These are phyloP conservation scores for Coemansia sp. DNA, from an alignment of 192 early-diverging fungal species.

Conservation along the genomic window DNA sequence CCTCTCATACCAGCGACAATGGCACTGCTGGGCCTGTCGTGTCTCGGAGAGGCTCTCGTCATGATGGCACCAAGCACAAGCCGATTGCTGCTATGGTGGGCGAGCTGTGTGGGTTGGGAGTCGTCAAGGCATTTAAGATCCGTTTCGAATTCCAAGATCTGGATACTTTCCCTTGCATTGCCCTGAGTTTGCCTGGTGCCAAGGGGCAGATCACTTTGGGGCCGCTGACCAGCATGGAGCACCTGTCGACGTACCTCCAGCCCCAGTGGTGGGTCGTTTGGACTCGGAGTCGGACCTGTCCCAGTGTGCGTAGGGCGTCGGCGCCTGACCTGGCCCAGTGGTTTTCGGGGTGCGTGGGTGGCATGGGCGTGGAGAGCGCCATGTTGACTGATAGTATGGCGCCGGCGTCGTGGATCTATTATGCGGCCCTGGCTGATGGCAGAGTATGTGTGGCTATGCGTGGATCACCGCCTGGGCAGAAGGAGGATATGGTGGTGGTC, in stretches of 20 bases:
- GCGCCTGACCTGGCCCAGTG: conserved; percentile 11
- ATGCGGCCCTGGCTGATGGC: conserved; percentile 19
- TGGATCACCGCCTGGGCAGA: neutral
- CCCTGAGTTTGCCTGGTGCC: conserved; percentile 15
- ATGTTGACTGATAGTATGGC: conserved; percentile 15
- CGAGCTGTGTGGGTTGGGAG: conserved; percentile 15
- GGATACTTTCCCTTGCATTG: conserved; percentile 34
- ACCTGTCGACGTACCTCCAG: conserved; percentile 39
- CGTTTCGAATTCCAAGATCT: conserved; percentile 42
- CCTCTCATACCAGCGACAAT: neutral
- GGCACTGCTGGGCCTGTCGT: neutral
- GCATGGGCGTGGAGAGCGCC: neutral
- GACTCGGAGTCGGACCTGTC: neutral
- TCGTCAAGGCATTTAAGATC: conserved; percentile 20
- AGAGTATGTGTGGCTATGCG: conserved; percentile 17
- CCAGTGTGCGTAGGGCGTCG: conserved; percentile 5
- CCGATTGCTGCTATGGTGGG: neutral
- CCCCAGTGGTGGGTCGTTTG: conserved; percentile 45
- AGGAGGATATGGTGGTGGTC: neutral
- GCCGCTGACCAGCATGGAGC: conserved; percentile 17
- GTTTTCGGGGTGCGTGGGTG: conserved; percentile 7
- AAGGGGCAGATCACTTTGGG: conserved; percentile 30
- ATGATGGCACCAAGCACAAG: neutral
- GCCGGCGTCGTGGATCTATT: conserved; percentile 22
- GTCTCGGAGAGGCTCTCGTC: neutral